Evolutionary conservation across 2,329 filamentous ascomycete genomes (phyloP).

Genomic region (Arthrobotrys musiformis): DNA sequence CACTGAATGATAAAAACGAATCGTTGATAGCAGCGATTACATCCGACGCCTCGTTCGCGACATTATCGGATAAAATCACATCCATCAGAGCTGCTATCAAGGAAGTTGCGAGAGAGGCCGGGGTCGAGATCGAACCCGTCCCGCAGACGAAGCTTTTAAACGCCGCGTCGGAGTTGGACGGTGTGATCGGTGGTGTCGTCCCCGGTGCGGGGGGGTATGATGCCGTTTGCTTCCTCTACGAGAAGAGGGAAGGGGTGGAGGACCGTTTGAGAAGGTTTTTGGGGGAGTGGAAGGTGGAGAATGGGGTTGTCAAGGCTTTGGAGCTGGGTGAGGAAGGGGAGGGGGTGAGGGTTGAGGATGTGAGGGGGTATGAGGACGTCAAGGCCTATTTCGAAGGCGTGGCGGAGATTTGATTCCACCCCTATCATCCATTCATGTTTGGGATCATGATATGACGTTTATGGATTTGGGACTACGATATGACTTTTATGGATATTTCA

Average conservation of each 20-base stretch:
- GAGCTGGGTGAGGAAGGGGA: conserved; percentile 78
- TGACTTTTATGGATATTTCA: not conserved
- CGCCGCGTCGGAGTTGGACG: conserved; percentile 73
- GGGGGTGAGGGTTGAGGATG: conserved; percentile 65
- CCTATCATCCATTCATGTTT: no score
- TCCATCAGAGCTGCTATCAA: conserved; percentile 64
- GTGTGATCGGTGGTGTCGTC: conserved; percentile 89
- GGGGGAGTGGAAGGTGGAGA: conserved; percentile 65
- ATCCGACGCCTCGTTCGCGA: no score
- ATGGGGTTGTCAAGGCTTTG: conserved; percentile 74
- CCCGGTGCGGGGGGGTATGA: conserved; percentile 95
- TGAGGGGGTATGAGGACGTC: conserved; percentile 55
- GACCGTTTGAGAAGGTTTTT: conserved; percentile 72
- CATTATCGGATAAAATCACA: conserved; percentile 62
- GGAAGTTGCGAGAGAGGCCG: conserved; percentile 74
- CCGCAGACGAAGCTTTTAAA: conserved; percentile 88
- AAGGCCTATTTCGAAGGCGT: conserved; percentile 24
- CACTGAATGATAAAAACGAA: conserved; percentile 79
- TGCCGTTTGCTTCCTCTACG: conserved; percentile 82
- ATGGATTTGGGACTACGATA: no score
- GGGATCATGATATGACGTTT: no score
- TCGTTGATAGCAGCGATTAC: conserved; percentile 6
- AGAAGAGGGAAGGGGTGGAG: conserved; percentile 75
- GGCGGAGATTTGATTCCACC: not conserved
- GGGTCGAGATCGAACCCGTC: conserved; percentile 86